A percentile compares a stretch with the other conserved stretches of the same genome.
Evolutionary conservation across 2,329 filamentous ascomycete species (phyloP).

Genomic region (Zymoseptoria pseudotritici): DNA sequence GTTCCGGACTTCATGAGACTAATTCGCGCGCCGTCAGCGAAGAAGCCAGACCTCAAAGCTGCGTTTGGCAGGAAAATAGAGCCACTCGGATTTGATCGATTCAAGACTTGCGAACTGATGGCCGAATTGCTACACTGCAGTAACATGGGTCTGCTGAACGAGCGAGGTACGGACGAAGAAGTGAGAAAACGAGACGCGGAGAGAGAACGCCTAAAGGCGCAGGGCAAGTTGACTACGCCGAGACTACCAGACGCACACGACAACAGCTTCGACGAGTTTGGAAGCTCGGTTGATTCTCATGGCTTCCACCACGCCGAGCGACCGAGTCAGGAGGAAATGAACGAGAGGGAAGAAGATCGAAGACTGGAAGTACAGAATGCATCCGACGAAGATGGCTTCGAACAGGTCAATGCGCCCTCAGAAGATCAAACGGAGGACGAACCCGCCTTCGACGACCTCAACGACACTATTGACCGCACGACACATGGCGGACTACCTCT

Average conservation of each 20-base stretch:
- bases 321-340: conserved; percentile 34
- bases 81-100: conserved; percentile 90
- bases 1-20: conserved; percentile 91
- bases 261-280: conserved; percentile 38
- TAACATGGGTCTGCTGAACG: conserved; percentile 95
- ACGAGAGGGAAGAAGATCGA: conserved; percentile 57
- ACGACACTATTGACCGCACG: conserved; percentile 42
- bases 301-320: conserved; percentile 45
- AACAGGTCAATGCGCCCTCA: conserved; percentile 67
- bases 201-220: conserved; percentile 67
- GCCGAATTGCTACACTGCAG: conserved; percentile 94
- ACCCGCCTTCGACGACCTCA: conserved; percentile 62
- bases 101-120: conserved; percentile 99
- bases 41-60: conserved; percentile 68
- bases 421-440: conserved; percentile 50
- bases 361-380: conserved; percentile 71
- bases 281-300: conserved; percentile 45
- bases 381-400: conserved; percentile 85
- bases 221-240: conserved; percentile 62
- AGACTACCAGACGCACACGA: conserved; percentile 43
- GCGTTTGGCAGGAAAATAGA: conserved; percentile 90
- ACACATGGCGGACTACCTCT: conserved; percentile 18
- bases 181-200: conserved; percentile 73
- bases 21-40: conserved; percentile 69
- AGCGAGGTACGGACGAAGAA: conserved; percentile 79